phyloP scores from a whole-genome alignment of 2,329 filamentous ascomycete species.

The Orbilia oligospora region DNA sequence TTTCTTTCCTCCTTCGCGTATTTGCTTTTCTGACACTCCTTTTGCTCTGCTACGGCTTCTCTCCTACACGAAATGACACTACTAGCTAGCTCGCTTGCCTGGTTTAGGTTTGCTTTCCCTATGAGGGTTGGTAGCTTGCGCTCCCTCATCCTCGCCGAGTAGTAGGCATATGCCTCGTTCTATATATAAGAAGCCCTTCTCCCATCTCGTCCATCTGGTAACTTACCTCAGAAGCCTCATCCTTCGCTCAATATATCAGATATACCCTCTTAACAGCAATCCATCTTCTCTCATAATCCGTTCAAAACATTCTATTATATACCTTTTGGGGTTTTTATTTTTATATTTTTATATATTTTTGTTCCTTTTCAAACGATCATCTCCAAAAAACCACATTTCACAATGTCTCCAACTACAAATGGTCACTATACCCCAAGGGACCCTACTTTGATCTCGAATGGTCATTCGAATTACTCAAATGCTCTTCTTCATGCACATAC shows the following conservation, averaged over 20 bases:
- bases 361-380: background rate
- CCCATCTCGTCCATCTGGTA: slow-evolving; percentile 38
- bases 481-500: slow-evolving; percentile 44
- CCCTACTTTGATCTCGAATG: slow-evolving; percentile 36
- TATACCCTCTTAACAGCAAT: slow-evolving; percentile 9
- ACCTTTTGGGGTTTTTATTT: slow-evolving; percentile 8
- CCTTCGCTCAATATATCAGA: slow-evolving; percentile 45
- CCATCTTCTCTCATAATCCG: slow-evolving; percentile 14
- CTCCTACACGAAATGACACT: slow-evolving; percentile 61
- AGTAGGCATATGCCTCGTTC: slow-evolving; percentile 40
- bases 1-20: slow-evolving; percentile 52
- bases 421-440: slow-evolving; percentile 55
- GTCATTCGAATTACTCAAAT: slow-evolving; percentile 57
- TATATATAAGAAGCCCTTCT: slow-evolving; percentile 59
- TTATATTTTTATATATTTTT: no score
- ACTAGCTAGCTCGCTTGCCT: slow-evolving; percentile 56
- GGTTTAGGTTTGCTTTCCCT: slow-evolving; percentile 53
- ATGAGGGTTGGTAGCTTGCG: slow-evolving; percentile 40
- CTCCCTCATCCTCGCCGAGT: slow-evolving; percentile 35
- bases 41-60: slow-evolving; percentile 64
- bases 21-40: slow-evolving; percentile 62
- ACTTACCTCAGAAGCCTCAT: slow-evolving; percentile 45
- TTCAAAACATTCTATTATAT: slow-evolving; percentile 27
- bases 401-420: slow-evolving; percentile 60
- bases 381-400: slow-evolving; percentile 27